Evolutionary conservation across 257 asterid genomes (phyloP).

Genomic region (Salvia miltiorrhiza): DNA sequence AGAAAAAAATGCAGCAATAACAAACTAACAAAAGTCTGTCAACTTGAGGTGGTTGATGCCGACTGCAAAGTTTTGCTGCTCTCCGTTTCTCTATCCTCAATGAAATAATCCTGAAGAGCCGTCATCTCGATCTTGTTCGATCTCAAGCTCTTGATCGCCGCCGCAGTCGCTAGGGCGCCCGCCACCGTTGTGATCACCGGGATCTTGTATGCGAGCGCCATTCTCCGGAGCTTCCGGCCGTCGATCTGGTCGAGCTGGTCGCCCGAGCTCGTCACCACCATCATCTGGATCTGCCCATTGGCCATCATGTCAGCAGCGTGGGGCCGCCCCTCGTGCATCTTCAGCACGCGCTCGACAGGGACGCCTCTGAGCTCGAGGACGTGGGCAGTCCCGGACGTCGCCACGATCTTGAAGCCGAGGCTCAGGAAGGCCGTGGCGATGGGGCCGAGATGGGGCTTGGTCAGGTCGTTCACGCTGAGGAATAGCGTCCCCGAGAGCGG

Average conservation of each 20-base stretch:
- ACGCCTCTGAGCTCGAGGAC: conserved; percentile 66
- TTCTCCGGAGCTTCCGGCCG: conserved; percentile 82
- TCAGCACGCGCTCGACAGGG: conserved; percentile 76
- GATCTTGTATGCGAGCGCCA: conserved; percentile 92
- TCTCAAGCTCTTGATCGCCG: conserved; percentile 82
- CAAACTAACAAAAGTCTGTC: no score
- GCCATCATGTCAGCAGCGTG: conserved; percentile 91
- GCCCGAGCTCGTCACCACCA: conserved; percentile 90
- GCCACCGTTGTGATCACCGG: conserved; percentile 95
- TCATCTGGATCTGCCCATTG: conserved; percentile 81
- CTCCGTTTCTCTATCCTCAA: conserved; percentile 24
- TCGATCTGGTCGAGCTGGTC: conserved; percentile 83
- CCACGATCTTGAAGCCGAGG: conserved; percentile 67
- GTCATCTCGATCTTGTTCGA: conserved; percentile 72
- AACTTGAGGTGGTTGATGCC: conserved; percentile 36
- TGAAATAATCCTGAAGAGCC: conserved; percentile 93
- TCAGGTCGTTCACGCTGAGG: conserved; percentile 81
- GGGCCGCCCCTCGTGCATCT: conserved; percentile 95
- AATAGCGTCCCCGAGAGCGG: conserved; percentile 83
- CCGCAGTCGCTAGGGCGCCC: conserved; percentile 96
- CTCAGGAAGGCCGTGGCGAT: conserved; percentile 63
- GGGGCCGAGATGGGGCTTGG: conserved; percentile 59
- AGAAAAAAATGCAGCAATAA: background rate
- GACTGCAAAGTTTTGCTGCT: conserved; percentile 38
- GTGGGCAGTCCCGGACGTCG: conserved; percentile 95